Evolutionary conservation across 2,329 filamentous ascomycete genomes (phyloP).

Genomic region (Fusarium aywerte): DNA sequence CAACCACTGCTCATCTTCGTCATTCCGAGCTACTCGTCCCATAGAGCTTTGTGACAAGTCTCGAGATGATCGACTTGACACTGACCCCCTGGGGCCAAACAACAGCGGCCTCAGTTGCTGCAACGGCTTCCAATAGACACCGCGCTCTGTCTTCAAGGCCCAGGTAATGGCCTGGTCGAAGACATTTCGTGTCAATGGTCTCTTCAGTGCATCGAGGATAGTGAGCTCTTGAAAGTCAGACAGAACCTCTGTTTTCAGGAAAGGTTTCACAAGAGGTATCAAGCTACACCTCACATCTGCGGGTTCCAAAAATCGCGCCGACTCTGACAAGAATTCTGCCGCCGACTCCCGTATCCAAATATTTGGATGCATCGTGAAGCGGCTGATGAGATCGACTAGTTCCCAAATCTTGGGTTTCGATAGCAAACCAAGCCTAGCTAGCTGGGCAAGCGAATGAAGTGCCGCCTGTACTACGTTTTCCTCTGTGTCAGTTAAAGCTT

Average conservation of each 20-base stretch:
- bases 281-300: constrained; percentile 88
- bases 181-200: constrained; percentile 79
- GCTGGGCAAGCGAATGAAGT: constrained; percentile 85
- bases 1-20: constrained; percentile 97
- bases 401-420: constrained; percentile 89
- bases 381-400: constrained; percentile 81
- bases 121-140: constrained; percentile 86
- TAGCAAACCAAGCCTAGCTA: constrained; percentile 88
- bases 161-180: constrained; percentile 88
- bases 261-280: constrained; percentile 81
- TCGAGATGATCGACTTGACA: constrained; percentile 65
- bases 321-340: constrained; percentile 81
- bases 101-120: constrained; percentile 72
- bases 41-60: constrained; percentile 68
- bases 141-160: constrained; percentile 83
- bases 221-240: constrained; percentile 75
- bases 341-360: constrained; percentile 94
- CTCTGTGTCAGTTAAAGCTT: constrained; percentile 91
- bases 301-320: constrained; percentile 77
- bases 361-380: constrained; percentile 94
- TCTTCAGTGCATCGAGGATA: constrained; percentile 84
- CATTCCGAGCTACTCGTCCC: constrained; percentile 76
- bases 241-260: constrained; percentile 78
- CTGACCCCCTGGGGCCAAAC: constrained; percentile 68
- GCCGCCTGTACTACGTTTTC: constrained; percentile 94